These are phyloP conservation scores for Hypericum perforatum DNA, from an alignment of 345 rosid genomes.

Conservation along the genomic window DNA sequence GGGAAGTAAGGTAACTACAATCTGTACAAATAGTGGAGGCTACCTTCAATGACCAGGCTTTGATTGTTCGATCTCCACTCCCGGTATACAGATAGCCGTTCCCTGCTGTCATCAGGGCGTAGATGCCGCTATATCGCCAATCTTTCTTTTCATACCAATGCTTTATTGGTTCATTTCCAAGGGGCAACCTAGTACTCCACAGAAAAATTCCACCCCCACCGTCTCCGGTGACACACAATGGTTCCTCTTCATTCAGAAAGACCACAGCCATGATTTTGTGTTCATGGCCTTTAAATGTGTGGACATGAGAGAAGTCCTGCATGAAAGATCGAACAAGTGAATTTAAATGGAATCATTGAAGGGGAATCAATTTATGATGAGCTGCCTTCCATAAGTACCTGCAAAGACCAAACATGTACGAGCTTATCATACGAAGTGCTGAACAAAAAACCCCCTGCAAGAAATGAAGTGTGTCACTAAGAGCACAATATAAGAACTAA, in stretches of 20 bases:
- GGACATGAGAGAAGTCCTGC: constrained; percentile 79
- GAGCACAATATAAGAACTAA: constrained; percentile 1
- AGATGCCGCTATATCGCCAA: constrained; percentile 93
- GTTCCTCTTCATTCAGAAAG: constrained; percentile 49
- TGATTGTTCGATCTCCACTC: constrained; percentile 79
- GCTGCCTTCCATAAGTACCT: constrained; percentile 37
- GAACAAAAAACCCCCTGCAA: constrained; percentile 69
- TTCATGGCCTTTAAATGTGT: constrained; percentile 76
- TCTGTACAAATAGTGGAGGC: constrained; percentile 6
- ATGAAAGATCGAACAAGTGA: constrained; percentile 9
- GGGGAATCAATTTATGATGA: constrained; percentile 7
- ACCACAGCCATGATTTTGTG: constrained; percentile 72
- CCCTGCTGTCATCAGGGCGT: constrained; percentile 55
- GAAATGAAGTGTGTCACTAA: not conserved
- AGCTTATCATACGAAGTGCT: constrained; percentile 82
- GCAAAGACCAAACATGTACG: constrained; percentile 72
- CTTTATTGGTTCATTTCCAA: constrained; percentile 48
- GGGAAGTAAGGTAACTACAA: not conserved
- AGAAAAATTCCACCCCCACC: constrained; percentile 81
- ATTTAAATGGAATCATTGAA: constrained; percentile 1
- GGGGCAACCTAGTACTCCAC: constrained; percentile 52
- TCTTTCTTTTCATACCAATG: constrained; percentile 85
- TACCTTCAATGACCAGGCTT: constrained; percentile 86
- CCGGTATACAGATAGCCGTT: constrained; percentile 66
- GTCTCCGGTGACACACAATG: constrained; percentile 72